These are phyloP conservation scores for Metschnikowia borealis DNA, from an alignment of 805 yeast genomes.

Conservation along the genomic window DNA sequence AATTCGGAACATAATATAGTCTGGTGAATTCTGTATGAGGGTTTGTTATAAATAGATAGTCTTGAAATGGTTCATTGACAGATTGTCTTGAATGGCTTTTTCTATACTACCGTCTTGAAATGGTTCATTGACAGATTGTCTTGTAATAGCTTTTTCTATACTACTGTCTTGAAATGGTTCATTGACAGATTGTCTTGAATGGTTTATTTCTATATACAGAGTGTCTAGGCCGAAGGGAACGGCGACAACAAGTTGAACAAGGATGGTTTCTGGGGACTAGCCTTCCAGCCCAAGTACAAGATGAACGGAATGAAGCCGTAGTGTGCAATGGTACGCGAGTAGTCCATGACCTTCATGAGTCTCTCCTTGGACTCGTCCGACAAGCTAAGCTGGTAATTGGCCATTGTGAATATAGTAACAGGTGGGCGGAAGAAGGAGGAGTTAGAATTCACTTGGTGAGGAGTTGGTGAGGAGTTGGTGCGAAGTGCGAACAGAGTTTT, in stretches of 20 bases:
- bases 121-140: too few species aligned
- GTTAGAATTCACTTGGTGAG: not conserved
- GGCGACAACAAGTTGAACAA: constrained; percentile 75
- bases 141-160: too few species aligned
- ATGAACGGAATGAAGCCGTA: constrained; percentile 97
- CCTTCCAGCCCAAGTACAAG: constrained; percentile 70
- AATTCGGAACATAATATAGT: too few species aligned
- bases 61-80: constrained; percentile 3
- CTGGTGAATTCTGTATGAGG: too few species aligned
- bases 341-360: constrained; percentile 73
- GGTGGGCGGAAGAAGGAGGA: not conserved
- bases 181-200: too few species aligned
- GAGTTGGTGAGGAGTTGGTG: not conserved
- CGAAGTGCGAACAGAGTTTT: constrained; percentile 1
- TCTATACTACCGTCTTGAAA: too few species aligned
- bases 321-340: constrained; percentile 84
- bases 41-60: too few species aligned
- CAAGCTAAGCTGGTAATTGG: constrained; percentile 31
- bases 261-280: constrained; percentile 80
- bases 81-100: constrained; percentile 14
- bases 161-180: too few species aligned
- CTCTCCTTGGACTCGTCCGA: constrained; percentile 69
- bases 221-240: constrained; percentile 61
- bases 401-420: constrained; percentile 5
- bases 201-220: constrained; percentile 11